Evolutionary conservation across 2,329 filamentous ascomycete genomes (phyloP).

Genomic region (Trichoderma sp.): DNA sequence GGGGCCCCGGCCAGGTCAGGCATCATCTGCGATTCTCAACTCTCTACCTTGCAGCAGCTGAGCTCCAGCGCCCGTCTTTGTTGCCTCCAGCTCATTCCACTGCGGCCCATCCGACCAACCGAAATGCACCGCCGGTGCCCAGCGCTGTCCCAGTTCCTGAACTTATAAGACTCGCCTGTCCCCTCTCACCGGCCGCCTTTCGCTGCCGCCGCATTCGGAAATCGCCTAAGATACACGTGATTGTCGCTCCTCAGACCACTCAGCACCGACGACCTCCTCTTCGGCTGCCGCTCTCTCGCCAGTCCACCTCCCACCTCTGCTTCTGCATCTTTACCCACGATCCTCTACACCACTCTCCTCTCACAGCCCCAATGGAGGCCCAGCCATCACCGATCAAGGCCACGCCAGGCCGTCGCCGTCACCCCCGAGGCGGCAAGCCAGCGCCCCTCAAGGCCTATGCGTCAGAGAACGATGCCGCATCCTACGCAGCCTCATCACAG

Average conservation of each 20-base stretch:
- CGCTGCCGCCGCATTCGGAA: not conserved
- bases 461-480: conserved; percentile 58
- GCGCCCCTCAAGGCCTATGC: conserved; percentile 59
- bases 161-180: not conserved
- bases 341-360: not conserved
- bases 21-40: not conserved
- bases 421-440: conserved; percentile 47
- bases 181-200: not conserved
- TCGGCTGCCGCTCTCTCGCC: not conserved
- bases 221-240: conserved; percentile 2
- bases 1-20: conserved; percentile 17
- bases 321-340: not conserved
- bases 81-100: not conserved
- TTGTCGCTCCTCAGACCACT: conserved; percentile 15
- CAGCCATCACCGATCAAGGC: conserved; percentile 40
- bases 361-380: conserved; percentile 40
- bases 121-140: conserved; percentile 9
- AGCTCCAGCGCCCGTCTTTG: not conserved
- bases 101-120: not conserved
- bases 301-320: not conserved
- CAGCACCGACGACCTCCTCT: not conserved
- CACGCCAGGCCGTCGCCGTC: conserved; percentile 44
- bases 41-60: not conserved
- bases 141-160: not conserved
- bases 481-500: conserved; percentile 36